A percentile compares a stretch with the other conserved stretches of the same genome.
These are phyloP conservation scores for Triticum urartu DNA, from an alignment of 176 grass and related monocot genomes.

Conservation along the genomic window DNA sequence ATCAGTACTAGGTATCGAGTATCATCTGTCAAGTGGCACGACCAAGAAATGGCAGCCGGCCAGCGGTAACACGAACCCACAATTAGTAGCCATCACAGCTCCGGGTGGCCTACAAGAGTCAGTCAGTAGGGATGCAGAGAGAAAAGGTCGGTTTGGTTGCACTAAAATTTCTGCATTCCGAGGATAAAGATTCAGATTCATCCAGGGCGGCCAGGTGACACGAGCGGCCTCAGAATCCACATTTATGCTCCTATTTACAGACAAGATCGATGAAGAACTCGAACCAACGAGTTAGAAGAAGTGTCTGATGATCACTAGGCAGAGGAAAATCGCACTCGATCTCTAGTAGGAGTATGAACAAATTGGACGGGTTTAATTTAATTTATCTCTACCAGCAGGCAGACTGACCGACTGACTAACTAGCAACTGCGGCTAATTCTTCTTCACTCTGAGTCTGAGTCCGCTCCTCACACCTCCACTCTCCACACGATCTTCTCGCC, in stretches of 20 bases:
- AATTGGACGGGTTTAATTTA: conserved; percentile 48
- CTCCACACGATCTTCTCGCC: conserved; percentile 71
- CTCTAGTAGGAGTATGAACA: conserved; percentile 39
- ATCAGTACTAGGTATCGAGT: conserved; percentile 25
- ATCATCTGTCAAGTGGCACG: conserved; percentile 22
- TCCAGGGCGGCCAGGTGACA: conserved; percentile 29
- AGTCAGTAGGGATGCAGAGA: neutral
- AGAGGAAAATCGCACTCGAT: conserved; percentile 35
- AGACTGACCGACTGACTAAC: no score
- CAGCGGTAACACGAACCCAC: conserved; percentile 7
- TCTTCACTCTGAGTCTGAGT: neutral
- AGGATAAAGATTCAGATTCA: conserved; percentile 73
- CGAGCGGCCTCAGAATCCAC: conserved; percentile 31
- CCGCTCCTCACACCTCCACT: conserved; percentile 53
- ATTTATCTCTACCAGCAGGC: conserved; percentile 29
- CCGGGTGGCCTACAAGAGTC: neutral
- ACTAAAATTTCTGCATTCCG: conserved; percentile 66
- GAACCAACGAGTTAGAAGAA: neutral
- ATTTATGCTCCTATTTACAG: conserved; percentile 66
- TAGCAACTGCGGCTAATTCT: conserved; percentile 11
- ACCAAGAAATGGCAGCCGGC: neutral
- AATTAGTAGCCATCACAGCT: neutral
- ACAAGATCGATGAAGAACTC: neutral
- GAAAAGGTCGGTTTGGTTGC: neutral
- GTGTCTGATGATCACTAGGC: neutral